Evolutionary conservation across 805 yeast species (phyloP), one percentile per base, ranked within the genome.

Genomic region (Nakazawaea molendinolei): DNA sequence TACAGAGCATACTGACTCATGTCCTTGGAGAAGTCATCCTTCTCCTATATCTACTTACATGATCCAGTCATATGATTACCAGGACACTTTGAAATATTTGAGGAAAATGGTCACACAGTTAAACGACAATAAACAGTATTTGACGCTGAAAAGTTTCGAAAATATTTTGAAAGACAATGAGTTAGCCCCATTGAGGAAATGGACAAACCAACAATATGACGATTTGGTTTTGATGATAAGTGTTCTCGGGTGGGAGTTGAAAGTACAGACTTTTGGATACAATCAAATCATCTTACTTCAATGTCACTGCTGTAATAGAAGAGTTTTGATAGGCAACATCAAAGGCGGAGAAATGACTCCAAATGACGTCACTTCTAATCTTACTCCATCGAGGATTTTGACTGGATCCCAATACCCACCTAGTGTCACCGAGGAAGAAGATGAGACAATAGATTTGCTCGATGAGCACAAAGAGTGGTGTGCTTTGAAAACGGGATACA

Each of bases 401-500:
- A 34, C 18, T 44, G 45, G 23, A 20, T 41, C 27, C 3, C 21
- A 23, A 3, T 17, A 31, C 12, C 29, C 32, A 2, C 33, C 31
- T 7, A 23, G n/a, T 8, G 12, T 27, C 17, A 15, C 15, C 10
- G 25, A 18, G 8, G 34, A 31, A n/a, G 35, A 32, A 4, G 38
- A 25, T 3, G 47, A 45, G 2, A 50, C 43, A 2, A 46, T 61
- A 13, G 51, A 63, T 36, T 34, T 61, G 3, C 27, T 55, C 4
- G 44, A 44, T 6, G 69, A 63, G 24, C 69, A 63, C 37, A 58
- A 55, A 23, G 28, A 34, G 13, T 65, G 70, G 70, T 61, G 65
- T 24, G 55, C 64, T 33, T 48, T 52, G 39, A 45, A 27, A 7
- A n/a, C 21, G 3, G 56, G 57, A 1, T 52, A 49, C 31, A 35